A percentile compares a stretch with the other conserved stretches of the same genome.
These are phyloP conservation scores for Aureobasidium sp. DNA, from an alignment of 2,329 filamentous ascomycete genomes.

Conservation along the genomic window DNA sequence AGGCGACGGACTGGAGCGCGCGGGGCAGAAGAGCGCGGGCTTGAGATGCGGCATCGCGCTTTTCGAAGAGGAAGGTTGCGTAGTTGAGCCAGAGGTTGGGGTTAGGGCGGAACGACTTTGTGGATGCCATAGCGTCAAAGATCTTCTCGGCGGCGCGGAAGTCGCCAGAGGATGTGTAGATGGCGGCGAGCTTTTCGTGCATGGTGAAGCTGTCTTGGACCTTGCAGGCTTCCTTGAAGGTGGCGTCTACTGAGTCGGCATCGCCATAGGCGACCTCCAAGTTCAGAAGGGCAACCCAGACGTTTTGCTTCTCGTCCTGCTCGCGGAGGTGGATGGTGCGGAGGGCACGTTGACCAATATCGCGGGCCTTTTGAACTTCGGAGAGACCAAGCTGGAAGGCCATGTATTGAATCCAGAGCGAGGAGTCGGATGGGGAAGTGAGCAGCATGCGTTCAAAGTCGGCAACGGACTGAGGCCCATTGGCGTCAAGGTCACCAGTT, in stretches of 20 bases:
- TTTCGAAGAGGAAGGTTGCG: constrained; percentile 82
- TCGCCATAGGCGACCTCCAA: constrained; percentile 78
- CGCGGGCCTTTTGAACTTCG: constrained; percentile 79
- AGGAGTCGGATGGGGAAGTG: constrained; percentile 85
- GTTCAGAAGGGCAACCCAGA: constrained; percentile 93
- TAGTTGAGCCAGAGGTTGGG: constrained; percentile 90
- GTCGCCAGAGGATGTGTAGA: constrained; percentile 90
- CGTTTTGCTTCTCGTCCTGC: constrained; percentile 85
- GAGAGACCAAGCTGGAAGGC: constrained; percentile 93
- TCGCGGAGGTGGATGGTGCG: constrained; percentile 87
- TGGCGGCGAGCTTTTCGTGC: constrained; percentile 81
- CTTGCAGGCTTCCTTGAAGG: constrained; percentile 87
- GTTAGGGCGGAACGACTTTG: constrained; percentile 68
- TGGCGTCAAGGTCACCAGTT: constrained; percentile 83
- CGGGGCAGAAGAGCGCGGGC: constrained; percentile 73
- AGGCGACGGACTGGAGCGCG: constrained; percentile 74
- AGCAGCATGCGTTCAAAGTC: constrained; percentile 93
- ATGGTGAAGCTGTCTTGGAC: constrained; percentile 90
- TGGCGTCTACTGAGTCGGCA: constrained; percentile 72
- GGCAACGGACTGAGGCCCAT: constrained; percentile 80
- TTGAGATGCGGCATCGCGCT: constrained; percentile 60
- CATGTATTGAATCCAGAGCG: constrained; percentile 96
- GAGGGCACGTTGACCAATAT: constrained; percentile 83
- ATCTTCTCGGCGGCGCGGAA: constrained; percentile 77
- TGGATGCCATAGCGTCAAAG: constrained; percentile 81